phyloP scores from a whole-genome alignment of 805 yeast genomes.

The Priceomyces melissophilus region DNA sequence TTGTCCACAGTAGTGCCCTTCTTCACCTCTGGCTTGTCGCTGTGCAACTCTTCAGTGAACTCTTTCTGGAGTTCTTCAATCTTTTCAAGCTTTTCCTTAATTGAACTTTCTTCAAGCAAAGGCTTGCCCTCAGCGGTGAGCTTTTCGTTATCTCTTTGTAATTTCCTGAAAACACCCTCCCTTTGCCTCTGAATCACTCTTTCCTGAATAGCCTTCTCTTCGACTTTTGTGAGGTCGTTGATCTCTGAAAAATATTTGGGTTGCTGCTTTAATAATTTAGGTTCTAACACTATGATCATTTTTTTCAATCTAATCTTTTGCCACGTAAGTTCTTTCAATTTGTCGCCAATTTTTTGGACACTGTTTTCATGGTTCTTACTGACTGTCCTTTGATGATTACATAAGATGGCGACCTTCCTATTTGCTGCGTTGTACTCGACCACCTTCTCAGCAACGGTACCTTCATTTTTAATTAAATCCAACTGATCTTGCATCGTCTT shows the following conservation, averaged over 20 bases:
- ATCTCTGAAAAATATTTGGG: slow-evolving; percentile 64
- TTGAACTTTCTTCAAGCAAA: slow-evolving; percentile 49
- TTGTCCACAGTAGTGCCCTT: slow-evolving; percentile 59
- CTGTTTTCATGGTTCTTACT: slow-evolving; percentile 79
- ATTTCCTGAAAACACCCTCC: slow-evolving; percentile 62
- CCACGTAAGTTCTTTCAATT: slow-evolving; percentile 80
- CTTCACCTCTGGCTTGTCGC: slow-evolving; percentile 57
- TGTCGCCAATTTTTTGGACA: slow-evolving; percentile 74
- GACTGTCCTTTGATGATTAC: slow-evolving; percentile 95
- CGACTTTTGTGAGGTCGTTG: slow-evolving; percentile 63
- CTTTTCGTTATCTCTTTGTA: slow-evolving; percentile 76
- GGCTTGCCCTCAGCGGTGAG: slow-evolving; percentile 54
- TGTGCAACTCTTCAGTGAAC: slow-evolving; percentile 54
- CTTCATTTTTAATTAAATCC: slow-evolving; percentile 79
- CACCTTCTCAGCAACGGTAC: slow-evolving; percentile 83
- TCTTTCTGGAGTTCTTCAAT: slow-evolving; percentile 50
- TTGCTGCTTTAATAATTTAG: slow-evolving; percentile 46
- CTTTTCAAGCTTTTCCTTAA: slow-evolving; percentile 56
- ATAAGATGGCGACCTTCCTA: slow-evolving; percentile 88
- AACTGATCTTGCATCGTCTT: slow-evolving; percentile 95
- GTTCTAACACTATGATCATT: slow-evolving; percentile 67
- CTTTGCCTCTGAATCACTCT: slow-evolving; percentile 61
- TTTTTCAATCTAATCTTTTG: slow-evolving; percentile 70
- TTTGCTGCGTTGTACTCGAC: slow-evolving; percentile 91
- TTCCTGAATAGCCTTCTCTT: slow-evolving; percentile 55